Conservation (phyloP, 2,329 filamentous ascomycete species). For the Sporothrix sp. region DNA sequence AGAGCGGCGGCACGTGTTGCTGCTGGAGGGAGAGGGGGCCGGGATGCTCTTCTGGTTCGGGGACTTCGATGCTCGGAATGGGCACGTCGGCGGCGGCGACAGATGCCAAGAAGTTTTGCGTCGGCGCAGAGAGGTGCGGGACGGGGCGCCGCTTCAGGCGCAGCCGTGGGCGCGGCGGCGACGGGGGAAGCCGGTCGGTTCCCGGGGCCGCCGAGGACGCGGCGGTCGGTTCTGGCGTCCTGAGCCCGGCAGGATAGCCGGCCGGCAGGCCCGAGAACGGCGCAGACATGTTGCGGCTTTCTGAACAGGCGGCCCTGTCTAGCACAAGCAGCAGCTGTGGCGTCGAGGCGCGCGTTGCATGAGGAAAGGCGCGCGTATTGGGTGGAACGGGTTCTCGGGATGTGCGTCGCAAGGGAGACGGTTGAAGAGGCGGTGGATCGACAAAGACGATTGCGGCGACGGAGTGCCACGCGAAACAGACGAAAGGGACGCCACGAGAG, state of each 20-base stretch:
- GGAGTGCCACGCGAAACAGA: too few species aligned
- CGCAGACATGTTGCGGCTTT: slow-evolving; percentile 32
- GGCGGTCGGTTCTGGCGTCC: slow-evolving; percentile 41
- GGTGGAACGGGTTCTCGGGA: background rate
- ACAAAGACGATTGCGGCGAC: too few species aligned
- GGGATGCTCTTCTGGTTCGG: slow-evolving; percentile 28
- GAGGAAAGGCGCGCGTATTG: background rate
- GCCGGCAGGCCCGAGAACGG: slow-evolving; percentile 35
- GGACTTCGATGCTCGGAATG: slow-evolving; percentile 54
- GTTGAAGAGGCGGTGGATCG: too few species aligned
- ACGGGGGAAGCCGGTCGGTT: slow-evolving; percentile 32
- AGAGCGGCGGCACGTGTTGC: background rate
- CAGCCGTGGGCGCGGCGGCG: slow-evolving; percentile 44
- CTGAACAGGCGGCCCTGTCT: background rate
- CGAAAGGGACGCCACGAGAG: too few species aligned
- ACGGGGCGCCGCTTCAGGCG: slow-evolving; percentile 46
- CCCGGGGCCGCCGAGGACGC: slow-evolving; percentile 24
- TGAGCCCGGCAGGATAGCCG: slow-evolving; percentile 36
- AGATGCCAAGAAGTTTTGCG: slow-evolving; percentile 56
- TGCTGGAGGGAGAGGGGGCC: background rate
- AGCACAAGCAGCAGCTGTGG: slow-evolving; percentile 7
- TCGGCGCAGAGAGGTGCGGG: slow-evolving; percentile 44
- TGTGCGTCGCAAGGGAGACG: background rate
- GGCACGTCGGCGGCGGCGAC: slow-evolving; percentile 56
- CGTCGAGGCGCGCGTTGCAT: slow-evolving; percentile 2